Evolutionary conservation across 2,329 filamentous ascomycete species (phyloP).

Genomic region (Cercospora janseana): DNA sequence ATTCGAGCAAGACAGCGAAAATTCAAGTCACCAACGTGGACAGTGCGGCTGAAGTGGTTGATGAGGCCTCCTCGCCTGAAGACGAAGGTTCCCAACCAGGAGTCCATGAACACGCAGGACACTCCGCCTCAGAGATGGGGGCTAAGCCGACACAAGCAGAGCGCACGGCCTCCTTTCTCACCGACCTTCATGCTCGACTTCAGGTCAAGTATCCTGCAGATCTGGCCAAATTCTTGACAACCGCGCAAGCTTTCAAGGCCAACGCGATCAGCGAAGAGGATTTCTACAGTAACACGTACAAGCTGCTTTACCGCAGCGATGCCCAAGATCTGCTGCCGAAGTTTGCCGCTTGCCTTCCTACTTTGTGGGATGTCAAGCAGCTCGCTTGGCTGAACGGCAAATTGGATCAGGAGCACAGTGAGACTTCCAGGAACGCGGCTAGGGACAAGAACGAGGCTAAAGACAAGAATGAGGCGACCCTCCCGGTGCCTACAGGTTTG

Average conservation of each 20-base stretch:
- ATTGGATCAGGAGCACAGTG: neutral
- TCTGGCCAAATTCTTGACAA: constrained; percentile 13
- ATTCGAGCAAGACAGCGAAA: too few species aligned
- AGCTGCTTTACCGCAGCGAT: constrained; percentile 18
- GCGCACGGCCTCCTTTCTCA: constrained; percentile 15
- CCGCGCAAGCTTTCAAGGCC: constrained; percentile 7
- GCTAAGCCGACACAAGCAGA: neutral
- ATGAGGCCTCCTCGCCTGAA: too few species aligned
- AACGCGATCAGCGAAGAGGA: constrained; percentile 13
- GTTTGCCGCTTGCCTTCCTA: constrained; percentile 21
- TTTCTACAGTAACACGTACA: constrained; percentile 25
- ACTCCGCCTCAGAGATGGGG: neutral
- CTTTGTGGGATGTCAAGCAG: constrained; percentile 18
- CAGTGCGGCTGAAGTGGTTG: too few species aligned
- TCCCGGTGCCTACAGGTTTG: too few species aligned
- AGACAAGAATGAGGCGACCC: too few species aligned
- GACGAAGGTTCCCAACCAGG: too few species aligned
- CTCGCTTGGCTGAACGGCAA: constrained; percentile 18
- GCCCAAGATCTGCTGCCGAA: constrained; percentile 15
- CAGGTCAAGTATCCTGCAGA: constrained; percentile 3
- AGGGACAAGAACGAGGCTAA: too few species aligned
- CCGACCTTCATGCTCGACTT: constrained; percentile 13
- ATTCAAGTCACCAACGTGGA: too few species aligned
- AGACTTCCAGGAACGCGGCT: neutral
- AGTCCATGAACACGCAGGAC: too few species aligned